Evolutionary conservation across 2,329 filamentous ascomycete species (phyloP).

Genomic region (Fusarium nygamai): DNA sequence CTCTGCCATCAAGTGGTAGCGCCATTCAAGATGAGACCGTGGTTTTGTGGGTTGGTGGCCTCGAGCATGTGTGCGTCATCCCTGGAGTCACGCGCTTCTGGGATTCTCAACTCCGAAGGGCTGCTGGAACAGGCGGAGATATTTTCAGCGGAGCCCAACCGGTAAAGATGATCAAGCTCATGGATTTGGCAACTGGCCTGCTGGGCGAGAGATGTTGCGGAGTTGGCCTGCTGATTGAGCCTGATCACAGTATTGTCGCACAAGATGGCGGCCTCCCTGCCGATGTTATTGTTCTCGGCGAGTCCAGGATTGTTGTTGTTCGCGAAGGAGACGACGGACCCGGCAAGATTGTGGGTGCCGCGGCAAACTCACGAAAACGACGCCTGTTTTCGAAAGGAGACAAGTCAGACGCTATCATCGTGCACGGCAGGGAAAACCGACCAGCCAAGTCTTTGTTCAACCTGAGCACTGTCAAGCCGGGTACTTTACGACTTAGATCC

Average conservation of each 20-base stretch:
- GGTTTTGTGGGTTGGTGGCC: conserved; percentile 65
- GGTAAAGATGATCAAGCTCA: conserved; percentile 65
- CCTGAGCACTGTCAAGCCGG: conserved; percentile 57
- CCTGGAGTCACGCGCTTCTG: conserved; percentile 66
- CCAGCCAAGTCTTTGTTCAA: conserved; percentile 58
- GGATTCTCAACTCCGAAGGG: conserved; percentile 66
- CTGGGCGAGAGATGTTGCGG: conserved; percentile 67
- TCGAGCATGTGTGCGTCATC: conserved; percentile 67
- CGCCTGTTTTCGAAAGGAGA: conserved; percentile 52
- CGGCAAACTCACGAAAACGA: conserved; percentile 47
- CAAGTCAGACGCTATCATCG: conserved; percentile 63
- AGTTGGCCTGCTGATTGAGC: conserved; percentile 57
- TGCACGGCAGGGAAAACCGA: conserved; percentile 57
- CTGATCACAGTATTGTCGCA: conserved; percentile 34
- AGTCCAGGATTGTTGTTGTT: conserved; percentile 64
- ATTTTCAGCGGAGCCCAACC: conserved; percentile 66
- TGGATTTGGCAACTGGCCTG: conserved; percentile 62
- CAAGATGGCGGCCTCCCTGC: conserved; percentile 58
- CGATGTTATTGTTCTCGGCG: conserved; percentile 65
- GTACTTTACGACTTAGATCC: conserved; percentile 48
- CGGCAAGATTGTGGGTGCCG: conserved; percentile 55
- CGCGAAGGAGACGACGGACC: conserved; percentile 62
- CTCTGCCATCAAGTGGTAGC: conserved; percentile 55
- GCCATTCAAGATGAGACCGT: conserved; percentile 63
- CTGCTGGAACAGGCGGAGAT: conserved; percentile 61